A percentile compares a stretch with the other conserved stretches of the same genome.
Conservation (phyloP, 495 filamentous ascomycete species). For the Copromyces sp. region DNA sequence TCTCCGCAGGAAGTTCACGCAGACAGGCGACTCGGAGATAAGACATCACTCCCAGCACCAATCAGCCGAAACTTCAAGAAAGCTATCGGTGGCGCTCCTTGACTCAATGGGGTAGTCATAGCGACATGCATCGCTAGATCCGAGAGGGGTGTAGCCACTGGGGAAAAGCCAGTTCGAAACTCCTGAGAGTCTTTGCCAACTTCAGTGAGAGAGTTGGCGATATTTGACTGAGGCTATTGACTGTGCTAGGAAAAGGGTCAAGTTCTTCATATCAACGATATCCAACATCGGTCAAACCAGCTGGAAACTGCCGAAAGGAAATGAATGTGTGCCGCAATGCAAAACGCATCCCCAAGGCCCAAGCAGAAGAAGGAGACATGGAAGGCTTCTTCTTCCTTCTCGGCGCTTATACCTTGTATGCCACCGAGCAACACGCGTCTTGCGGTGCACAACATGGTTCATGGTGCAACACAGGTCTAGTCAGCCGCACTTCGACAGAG, state of each 20-base stretch:
- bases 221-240: not conserved
- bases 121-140: not conserved
- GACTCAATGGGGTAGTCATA: not conserved
- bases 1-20: slow-evolving; percentile 26
- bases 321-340: not conserved
- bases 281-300: not conserved
- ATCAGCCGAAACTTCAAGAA: not conserved
- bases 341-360: not conserved
- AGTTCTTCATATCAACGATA: not conserved
- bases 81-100: not conserved
- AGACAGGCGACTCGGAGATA: slow-evolving; percentile 30
- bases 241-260: not conserved
- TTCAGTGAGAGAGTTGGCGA: not conserved
- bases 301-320: not conserved
- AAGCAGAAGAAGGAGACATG: not conserved
- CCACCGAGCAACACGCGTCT: not conserved
- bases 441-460: not conserved
- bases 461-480: not conserved
- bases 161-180: not conserved
- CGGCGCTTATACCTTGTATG: not conserved
- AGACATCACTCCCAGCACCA: not conserved
- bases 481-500: not conserved
- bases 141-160: not conserved
- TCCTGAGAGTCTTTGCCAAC: not conserved
- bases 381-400: not conserved